Percentiles rank a stretch among this genome's conserved stretches.
Evolutionary conservation across 192 early-diverging fungal species (phyloP).

Genomic region (Entomortierella beljakovae): DNA sequence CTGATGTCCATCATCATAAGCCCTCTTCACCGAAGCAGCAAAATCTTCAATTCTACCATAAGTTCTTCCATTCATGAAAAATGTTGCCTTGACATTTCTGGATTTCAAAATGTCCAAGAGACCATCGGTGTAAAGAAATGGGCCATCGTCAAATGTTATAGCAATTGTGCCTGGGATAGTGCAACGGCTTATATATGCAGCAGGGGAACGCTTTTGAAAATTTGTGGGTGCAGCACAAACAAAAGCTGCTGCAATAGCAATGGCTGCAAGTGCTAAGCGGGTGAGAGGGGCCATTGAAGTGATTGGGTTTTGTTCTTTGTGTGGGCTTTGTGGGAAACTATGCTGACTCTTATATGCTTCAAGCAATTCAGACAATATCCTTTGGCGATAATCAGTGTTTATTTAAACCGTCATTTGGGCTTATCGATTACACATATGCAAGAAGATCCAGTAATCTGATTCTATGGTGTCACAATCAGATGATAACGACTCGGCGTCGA

Average conservation of each 20-base stretch:
- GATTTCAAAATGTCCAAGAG: conserved; percentile 21
- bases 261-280: neutral
- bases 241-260: neutral
- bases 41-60: conserved; percentile 22
- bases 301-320: neutral
- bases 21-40: conserved; percentile 43
- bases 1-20: conserved; percentile 64
- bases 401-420: too few relatives aligned
- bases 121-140: conserved; percentile 13
- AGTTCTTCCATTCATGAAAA: conserved; percentile 41
- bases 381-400: too few relatives aligned
- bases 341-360: too few relatives aligned
- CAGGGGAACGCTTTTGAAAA: neutral
- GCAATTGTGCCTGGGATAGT: conserved; percentile 54
- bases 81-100: conserved; percentile 37
- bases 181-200: conserved; percentile 38
- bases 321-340: too few relatives aligned
- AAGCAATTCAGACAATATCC: too few relatives aligned
- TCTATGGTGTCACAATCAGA: too few relatives aligned
- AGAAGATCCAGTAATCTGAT: too few relatives aligned
- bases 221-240: neutral
- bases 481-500: too few relatives aligned
- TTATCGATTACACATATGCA: too few relatives aligned
- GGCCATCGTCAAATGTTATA: conserved; percentile 31
- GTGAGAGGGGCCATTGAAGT: neutral